A percentile compares a stretch with the other conserved stretches of the same genome.
These are phyloP conservation scores for Penicillium crustosum DNA, from an alignment of 2,329 filamentous ascomycete species.

Conservation along the genomic window DNA sequence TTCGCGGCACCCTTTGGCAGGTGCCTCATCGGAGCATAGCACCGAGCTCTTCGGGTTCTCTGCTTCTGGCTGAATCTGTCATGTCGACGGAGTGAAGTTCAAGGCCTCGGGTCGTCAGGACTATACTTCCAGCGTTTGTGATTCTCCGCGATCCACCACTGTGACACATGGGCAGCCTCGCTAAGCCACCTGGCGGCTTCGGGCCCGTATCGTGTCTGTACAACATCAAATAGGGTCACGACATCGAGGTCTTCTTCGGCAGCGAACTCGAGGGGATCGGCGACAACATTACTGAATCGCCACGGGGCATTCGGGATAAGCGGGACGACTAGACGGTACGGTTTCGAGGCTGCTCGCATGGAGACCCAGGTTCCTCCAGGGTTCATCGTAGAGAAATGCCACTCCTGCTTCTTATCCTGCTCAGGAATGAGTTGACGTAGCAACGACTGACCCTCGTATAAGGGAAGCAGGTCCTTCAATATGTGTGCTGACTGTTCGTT, in stretches of 20 bases:
- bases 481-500: conserved; percentile 33
- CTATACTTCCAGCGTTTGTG: conserved; percentile 21
- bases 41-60: background rate
- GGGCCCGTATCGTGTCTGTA: conserved; percentile 31
- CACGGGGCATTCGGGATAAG: conserved; percentile 68
- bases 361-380: conserved; percentile 52
- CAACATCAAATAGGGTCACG: conserved; percentile 25
- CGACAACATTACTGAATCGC: conserved; percentile 37
- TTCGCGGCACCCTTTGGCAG: background rate
- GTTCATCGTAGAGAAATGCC: conserved; percentile 40
- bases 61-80: background rate
- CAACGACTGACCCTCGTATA: conserved; percentile 51
- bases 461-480: conserved; percentile 42
- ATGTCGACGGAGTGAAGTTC: background rate
- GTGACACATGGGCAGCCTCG: conserved; percentile 37
- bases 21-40: background rate
- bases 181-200: conserved; percentile 37
- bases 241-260: conserved; percentile 36
- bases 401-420: conserved; percentile 35
- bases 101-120: conserved; percentile 3
- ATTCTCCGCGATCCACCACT: conserved; percentile 45
- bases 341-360: conserved; percentile 75
- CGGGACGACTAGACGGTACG: conserved; percentile 67
- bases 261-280: conserved; percentile 38
- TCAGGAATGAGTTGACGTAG: conserved; percentile 42